A percentile compares a stretch with the other conserved stretches of the same genome.
Evolutionary conservation across 2,329 filamentous ascomycete genomes (phyloP).

Genomic region (Fusarium subtropicale): DNA sequence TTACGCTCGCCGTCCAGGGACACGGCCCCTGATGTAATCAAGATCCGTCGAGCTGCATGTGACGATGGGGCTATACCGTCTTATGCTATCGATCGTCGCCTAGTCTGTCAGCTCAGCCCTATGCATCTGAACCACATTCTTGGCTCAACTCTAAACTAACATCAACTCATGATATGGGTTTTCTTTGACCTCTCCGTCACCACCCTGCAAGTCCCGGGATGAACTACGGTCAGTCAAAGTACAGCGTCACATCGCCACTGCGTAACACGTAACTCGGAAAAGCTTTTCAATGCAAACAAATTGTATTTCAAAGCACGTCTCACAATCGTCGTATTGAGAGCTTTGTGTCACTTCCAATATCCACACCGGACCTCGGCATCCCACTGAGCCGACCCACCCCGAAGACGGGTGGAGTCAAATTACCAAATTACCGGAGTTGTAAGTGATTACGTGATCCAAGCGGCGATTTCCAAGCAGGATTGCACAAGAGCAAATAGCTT

Average conservation of each 20-base stretch:
- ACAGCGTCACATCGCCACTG: background rate
- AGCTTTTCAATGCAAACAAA: background rate
- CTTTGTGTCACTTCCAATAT: background rate
- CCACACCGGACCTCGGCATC: slow-evolving; percentile 35
- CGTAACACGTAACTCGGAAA: background rate
- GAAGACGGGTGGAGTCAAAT: slow-evolving; percentile 12
- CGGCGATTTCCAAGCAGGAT: slow-evolving; percentile 20
- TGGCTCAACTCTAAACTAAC: background rate
- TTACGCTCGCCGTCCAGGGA: background rate
- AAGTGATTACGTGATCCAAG: slow-evolving; percentile 32
- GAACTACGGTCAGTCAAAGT: background rate
- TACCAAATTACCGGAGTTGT: slow-evolving; percentile 13
- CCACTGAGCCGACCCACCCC: slow-evolving; percentile 19
- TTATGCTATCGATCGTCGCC: slow-evolving; percentile 5
- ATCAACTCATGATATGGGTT: background rate
- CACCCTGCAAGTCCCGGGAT: too few species aligned
- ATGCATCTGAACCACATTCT: background rate
- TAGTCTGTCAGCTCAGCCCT: slow-evolving; percentile 10
- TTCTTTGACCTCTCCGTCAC: background rate
- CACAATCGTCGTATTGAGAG: slow-evolving; percentile 6
- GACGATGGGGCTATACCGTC: background rate
- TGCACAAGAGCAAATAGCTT: slow-evolving; percentile 12
- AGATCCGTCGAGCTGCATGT: background rate
- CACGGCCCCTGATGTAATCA: background rate
- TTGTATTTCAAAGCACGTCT: slow-evolving; percentile 19